Evolutionary conservation across 495 filamentous ascomycete genomes (phyloP), one percentile per base, ranked within the genome.

Genomic region (Penicillium bovifimosum): DNA sequence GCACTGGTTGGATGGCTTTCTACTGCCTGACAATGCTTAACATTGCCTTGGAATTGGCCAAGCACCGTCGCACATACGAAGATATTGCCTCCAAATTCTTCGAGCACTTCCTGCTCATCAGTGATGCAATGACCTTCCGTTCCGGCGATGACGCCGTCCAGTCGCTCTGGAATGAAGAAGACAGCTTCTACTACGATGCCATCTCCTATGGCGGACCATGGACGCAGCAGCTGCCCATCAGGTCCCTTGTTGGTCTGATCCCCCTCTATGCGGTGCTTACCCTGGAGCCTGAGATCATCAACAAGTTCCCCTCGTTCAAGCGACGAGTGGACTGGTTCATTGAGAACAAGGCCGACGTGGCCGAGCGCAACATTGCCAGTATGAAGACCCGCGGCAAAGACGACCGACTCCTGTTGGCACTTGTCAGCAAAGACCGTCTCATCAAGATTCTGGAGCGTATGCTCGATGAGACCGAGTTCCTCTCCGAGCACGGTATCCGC

Each of bases 81-180:
- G 92, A 97, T 56, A 96, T 97, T 72, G 92, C 92, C 1, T 92
- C 88, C 41, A 97, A 97, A 66, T 97, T 96, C 77, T 97, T 97
- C 62, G 92, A 97, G 69, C 92, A 97, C 65, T 97, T 97, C 70
- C 86, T 97, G 56, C 84, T 96, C 60, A 97, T 96, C 65, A 93
- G 88, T 66, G 92, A 97, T 75, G 92, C 92, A 28, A 96, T 97
- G 92, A 95, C 91, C 4, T 96, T 86, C 71, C 82, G 87, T 16
- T 77, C 80, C 48, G 90, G 86, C 6, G 82, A 81, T 38, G 85
- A 89, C 65, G 86, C 90, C 52, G 81, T 87, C 53, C 52, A 63
- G 44, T 95, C 90, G 18, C 74, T 97, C 2, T 97, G 92, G 92
- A 96, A 95, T 56, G 90, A 96, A 11, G 77, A 93, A 50, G 92